Evolutionary conservation across 148 eudicot species (phyloP).

Genomic region (Silene latifolia): DNA sequence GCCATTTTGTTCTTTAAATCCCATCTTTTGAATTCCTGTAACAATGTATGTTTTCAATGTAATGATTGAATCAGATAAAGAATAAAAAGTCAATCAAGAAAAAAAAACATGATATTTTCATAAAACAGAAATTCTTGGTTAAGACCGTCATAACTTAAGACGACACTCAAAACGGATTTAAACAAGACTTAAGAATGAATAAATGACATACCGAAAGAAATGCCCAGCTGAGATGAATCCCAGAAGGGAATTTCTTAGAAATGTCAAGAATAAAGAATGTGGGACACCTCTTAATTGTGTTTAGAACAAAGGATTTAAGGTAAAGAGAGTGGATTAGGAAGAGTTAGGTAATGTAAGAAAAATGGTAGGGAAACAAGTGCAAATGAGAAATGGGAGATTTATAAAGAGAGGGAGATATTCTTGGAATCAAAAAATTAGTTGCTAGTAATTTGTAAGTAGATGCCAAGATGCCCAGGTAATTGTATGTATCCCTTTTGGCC

Average conservation of each 20-base stretch:
- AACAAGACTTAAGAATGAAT: background rate
- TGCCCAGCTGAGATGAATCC: slow-evolving; percentile 8
- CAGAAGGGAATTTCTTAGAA: background rate
- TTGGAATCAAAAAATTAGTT: slow-evolving; percentile 12
- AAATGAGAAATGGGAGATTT: background rate
- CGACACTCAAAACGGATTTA: no score
- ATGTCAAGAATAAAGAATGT: background rate
- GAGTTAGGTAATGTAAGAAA: slow-evolving; percentile 15
- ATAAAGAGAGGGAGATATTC: slow-evolving; percentile 4
- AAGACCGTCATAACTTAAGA: no score
- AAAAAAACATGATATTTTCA: background rate
- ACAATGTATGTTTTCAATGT: no score
- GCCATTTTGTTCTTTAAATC: background rate
- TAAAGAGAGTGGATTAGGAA: slow-evolving; percentile 1
- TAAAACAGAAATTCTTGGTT: background rate
- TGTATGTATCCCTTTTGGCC: background rate
- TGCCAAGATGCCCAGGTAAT: slow-evolving; percentile 19
- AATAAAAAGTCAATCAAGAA: background rate
- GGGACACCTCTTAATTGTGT: background rate
- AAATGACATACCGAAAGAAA: slow-evolving; percentile 5
- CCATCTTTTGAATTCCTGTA: background rate
- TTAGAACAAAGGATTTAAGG: background rate
- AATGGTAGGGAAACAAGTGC: background rate
- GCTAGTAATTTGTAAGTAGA: slow-evolving; percentile 3
- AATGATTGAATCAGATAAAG: no score